Base-by-base conservation (phyloP, 805 yeast species). In the Lachancea sp. region DNA sequence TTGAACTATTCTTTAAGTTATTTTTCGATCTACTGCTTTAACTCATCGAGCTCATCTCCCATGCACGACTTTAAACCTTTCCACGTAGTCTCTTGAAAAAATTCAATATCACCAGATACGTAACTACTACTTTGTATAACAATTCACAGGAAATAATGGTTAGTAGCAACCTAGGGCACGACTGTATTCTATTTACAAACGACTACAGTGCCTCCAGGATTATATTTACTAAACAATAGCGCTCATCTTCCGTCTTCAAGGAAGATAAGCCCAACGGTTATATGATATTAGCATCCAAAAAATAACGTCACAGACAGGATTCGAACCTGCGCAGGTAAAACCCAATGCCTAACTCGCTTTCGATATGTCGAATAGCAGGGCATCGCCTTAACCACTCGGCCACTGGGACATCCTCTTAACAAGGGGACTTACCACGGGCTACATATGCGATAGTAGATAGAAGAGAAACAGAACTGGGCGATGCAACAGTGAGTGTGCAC, bases 301-400 rank as follows among this genome's bases (percentile, higher is more conserved):
- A 68, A 68, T 64, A 61, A 53, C 95, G 96, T 83, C 84, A 86
- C 94, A 83, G 94, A 85, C 95, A 86, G 94, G 96, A 86, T 86
- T 86, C 96, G 96, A 86, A 86, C 96, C 94, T 86, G 95, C 95
- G 96, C 80, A 77, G 82, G 86, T 78, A 80, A 71, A 80, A 77
- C 86, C 82, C 85, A 80, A 78, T 77, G 84, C 86, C 87, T 80
- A 67, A 65, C 73, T 37, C 71, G 71, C 77, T 71, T 52, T 61
- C 54, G 41, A 38, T 47, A 43, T 28, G 36, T 47, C 50, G 51
- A 56, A 69, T 78, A 80, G 87, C 86, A 80, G 88, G 86, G 87
- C 79, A 78, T 77, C 88, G 84, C 87, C 87, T 80, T 80, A 80
- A 80, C 87, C 88, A 79, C 88, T 80, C 87, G 86, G 87, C 84